phyloP scores from a whole-genome alignment of 192 early-diverging fungal species.

The Coemansia sp. region DNA sequence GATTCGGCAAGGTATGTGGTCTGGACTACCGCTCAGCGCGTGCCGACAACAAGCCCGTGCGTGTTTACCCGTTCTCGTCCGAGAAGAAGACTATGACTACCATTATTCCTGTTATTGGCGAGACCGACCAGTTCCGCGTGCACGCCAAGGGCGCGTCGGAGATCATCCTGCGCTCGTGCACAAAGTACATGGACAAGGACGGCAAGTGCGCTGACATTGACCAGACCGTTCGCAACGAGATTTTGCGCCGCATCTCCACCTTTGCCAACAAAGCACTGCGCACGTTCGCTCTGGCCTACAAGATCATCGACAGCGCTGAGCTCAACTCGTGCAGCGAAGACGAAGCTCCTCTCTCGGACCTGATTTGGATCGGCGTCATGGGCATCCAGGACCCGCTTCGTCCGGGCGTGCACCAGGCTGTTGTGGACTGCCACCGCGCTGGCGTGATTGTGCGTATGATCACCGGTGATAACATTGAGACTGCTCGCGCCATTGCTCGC shows the following conservation, averaged over 20 bases:
- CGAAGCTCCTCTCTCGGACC: conserved; percentile 33
- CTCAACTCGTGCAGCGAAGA: conserved; percentile 50
- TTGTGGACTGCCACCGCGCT: conserved; percentile 79
- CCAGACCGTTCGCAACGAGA: conserved; percentile 35
- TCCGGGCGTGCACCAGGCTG: conserved; percentile 90
- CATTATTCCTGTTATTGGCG: conserved; percentile 61
- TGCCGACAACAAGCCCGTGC: conserved; percentile 57
- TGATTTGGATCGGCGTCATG: conserved; percentile 88
- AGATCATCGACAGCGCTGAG: conserved; percentile 66
- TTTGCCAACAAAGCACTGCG: conserved; percentile 70
- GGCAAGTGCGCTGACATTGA: conserved; percentile 7
- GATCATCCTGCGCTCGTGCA: conserved; percentile 53
- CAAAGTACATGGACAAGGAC: conserved; percentile 40
- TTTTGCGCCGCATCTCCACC: conserved; percentile 36
- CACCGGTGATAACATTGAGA: conserved; percentile 95
- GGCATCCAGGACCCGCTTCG: conserved; percentile 98
- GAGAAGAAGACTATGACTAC: conserved; percentile 93
- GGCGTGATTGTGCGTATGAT: conserved; percentile 98
- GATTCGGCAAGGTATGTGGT: conserved; percentile 65
- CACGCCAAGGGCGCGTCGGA: conserved; percentile 96
- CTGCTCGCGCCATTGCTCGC: conserved; percentile 94
- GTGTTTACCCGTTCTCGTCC: conserved; percentile 88
- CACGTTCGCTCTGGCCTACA: conserved; percentile 85
- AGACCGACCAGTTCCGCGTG: conserved; percentile 59
- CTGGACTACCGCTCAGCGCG: conserved; percentile 65